phyloP scores from a whole-genome alignment of 2,329 filamentous ascomycete genomes.

The Curvularia spicifera region DNA sequence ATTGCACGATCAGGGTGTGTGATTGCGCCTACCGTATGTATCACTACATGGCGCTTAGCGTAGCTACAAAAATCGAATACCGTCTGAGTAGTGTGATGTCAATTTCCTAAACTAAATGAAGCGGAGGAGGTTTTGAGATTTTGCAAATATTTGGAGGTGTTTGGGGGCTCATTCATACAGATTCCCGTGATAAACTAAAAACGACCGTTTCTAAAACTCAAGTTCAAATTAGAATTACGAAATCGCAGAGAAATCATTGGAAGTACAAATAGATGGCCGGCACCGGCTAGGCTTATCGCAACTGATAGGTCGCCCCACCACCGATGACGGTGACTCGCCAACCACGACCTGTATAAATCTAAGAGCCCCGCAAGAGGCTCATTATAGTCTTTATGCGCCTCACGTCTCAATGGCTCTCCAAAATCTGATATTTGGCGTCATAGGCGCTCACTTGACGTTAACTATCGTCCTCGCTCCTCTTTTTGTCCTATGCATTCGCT shows the following conservation, averaged over 20 bases:
- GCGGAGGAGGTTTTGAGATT: neutral
- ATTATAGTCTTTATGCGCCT: neutral
- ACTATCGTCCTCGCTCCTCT: slow-evolving; percentile 8
- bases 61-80: neutral
- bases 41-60: neutral
- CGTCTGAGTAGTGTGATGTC: neutral
- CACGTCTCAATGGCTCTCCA: slow-evolving; percentile 16
- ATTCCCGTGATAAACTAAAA: too few relatives aligned
- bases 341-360: slow-evolving; percentile 11
- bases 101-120: neutral
- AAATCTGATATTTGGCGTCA: slow-evolving; percentile 3
- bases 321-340: slow-evolving; percentile 19
- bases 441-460: slow-evolving; percentile 12
- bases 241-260: neutral
- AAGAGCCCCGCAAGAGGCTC: neutral
- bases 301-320: slow-evolving; percentile 19
- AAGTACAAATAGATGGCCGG: neutral
- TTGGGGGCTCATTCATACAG: neutral
- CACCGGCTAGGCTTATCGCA: slow-evolving; percentile 3
- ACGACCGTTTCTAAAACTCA: neutral
- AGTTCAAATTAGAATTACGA: neutral
- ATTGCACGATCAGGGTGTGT: neutral
- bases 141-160: neutral
- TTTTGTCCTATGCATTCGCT: slow-evolving; percentile 20
- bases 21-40: neutral